Evolutionary conservation across 2,329 filamentous ascomycete species (phyloP).

Genomic region (Sporothrix phasma): DNA sequence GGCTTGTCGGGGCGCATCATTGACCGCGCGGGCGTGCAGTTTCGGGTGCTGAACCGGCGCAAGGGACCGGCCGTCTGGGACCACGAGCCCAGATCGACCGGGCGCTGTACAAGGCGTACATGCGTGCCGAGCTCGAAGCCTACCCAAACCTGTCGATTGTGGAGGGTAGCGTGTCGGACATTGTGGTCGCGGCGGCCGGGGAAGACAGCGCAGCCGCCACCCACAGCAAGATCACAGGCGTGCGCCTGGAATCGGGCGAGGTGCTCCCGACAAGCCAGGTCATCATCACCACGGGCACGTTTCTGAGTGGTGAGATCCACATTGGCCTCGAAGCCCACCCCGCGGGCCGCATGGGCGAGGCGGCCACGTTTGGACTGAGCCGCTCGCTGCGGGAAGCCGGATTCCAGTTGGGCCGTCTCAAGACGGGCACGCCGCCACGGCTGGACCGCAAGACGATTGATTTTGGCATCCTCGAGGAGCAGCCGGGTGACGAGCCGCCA

Average conservation of each 20-base stretch:
- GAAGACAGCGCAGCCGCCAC: background rate
- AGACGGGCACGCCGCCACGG: conserved; percentile 90
- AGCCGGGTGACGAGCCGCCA: conserved; percentile 76
- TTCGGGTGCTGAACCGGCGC: conserved; percentile 73
- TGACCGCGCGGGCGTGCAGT: conserved; percentile 92
- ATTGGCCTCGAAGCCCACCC: conserved; percentile 79
- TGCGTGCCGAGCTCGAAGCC: conserved; percentile 71
- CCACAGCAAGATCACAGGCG: conserved; percentile 64
- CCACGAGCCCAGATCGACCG: conserved; percentile 90
- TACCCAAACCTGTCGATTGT: conserved; percentile 75
- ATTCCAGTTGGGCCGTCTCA: conserved; percentile 79
- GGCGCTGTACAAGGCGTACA: conserved; percentile 76
- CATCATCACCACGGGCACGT: conserved; percentile 93
- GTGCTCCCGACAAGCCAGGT: conserved; percentile 71
- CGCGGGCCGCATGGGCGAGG: conserved; percentile 86
- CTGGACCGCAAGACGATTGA: conserved; percentile 76
- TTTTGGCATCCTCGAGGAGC: conserved; percentile 59
- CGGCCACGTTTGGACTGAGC: conserved; percentile 83
- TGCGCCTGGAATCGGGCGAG: conserved; percentile 79
- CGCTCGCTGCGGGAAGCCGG: conserved; percentile 82
- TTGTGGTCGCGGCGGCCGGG: conserved; percentile 58
- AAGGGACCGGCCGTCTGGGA: conserved; percentile 98
- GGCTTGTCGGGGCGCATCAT: conserved; percentile 80
- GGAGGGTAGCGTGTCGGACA: conserved; percentile 83
- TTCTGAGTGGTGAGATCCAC: conserved; percentile 91